Evolutionary conservation across 495 filamentous ascomycete genomes (phyloP).

Genomic region (Xylaria flabelliformis): DNA sequence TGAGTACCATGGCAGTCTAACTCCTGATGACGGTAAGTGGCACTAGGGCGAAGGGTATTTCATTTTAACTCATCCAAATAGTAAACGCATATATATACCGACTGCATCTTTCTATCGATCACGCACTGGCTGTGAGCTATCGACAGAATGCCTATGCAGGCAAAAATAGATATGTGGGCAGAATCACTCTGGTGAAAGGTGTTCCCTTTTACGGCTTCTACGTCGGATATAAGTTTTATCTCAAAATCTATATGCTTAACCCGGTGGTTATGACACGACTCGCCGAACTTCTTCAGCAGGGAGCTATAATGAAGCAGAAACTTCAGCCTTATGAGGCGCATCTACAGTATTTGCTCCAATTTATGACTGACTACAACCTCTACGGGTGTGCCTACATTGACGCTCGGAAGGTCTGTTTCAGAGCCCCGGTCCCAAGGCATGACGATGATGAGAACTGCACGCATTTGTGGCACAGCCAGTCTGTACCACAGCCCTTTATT

Average conservation of each 20-base stretch:
- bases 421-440: conserved; percentile 72
- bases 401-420: conserved; percentile 66
- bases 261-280: conserved; percentile 81
- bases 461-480: conserved; percentile 82
- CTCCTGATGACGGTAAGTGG: conserved; percentile 66
- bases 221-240: conserved; percentile 88
- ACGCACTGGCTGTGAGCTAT: conserved; percentile 81
- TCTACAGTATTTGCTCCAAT: conserved; percentile 88
- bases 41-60: background rate
- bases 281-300: conserved; percentile 83
- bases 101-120: conserved; percentile 82
- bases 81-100: conserved; percentile 73
- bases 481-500: conserved; percentile 55
- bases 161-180: conserved; percentile 77
- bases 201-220: conserved; percentile 94
- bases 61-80: conserved; percentile 39
- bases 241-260: conserved; percentile 93
- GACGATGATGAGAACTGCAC: conserved; percentile 62
- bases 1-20: conserved; percentile 77
- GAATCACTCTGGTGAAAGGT: conserved; percentile 90
- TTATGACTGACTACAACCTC: conserved; percentile 97
- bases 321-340: conserved; percentile 96
- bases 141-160: conserved; percentile 73
- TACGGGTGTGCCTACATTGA: conserved; percentile 89
- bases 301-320: conserved; percentile 77